Percentiles rank a stretch among this genome's conserved stretches.
These are phyloP conservation scores for Moesziomyces sp. DNA, from an alignment of 1,284 basidiomycete species.

Conservation along the genomic window DNA sequence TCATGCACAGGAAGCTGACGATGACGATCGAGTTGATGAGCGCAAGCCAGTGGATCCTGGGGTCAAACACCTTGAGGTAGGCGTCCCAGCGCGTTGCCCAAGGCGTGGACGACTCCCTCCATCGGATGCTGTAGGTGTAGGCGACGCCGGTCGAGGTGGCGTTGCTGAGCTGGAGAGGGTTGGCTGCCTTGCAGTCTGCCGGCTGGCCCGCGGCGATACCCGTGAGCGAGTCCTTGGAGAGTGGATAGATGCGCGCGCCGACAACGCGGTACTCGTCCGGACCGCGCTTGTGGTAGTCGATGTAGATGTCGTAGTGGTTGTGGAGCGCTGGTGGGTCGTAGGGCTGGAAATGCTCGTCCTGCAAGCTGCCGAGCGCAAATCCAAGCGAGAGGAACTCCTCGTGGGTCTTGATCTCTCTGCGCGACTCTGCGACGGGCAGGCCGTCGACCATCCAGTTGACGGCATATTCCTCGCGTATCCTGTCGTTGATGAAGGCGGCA, in stretches of 20 bases:
- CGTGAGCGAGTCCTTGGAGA: constrained; percentile 50
- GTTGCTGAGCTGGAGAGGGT: constrained; percentile 69
- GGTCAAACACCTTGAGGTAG: constrained; percentile 71
- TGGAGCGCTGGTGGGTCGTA: constrained; percentile 60
- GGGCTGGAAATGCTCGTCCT: constrained; percentile 68
- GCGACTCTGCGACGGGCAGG: constrained; percentile 78
- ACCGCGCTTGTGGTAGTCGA: constrained; percentile 63
- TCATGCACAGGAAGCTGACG: constrained; percentile 79
- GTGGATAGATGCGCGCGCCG: constrained; percentile 63
- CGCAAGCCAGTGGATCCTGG: constrained; percentile 78
- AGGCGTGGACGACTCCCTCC: constrained; percentile 80
- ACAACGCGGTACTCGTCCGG: constrained; percentile 64
- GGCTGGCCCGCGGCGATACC: constrained; percentile 16
- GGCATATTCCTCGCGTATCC: constrained; percentile 91
- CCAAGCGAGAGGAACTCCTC: constrained; percentile 73
- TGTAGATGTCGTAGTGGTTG: constrained; percentile 66
- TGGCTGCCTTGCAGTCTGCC: constrained; percentile 48
- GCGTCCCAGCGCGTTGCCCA: constrained; percentile 96
- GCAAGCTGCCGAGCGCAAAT: constrained; percentile 66
- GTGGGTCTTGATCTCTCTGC: constrained; percentile 64
- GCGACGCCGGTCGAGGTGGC: constrained; percentile 76
- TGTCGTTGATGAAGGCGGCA: constrained; percentile 87
- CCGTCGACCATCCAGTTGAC: constrained; percentile 96
- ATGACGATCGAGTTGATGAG: constrained; percentile 85
- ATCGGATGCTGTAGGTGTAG: constrained; percentile 89